Conservation (phyloP, 1,139 yeast species). For the Candida sp. region DNA sequence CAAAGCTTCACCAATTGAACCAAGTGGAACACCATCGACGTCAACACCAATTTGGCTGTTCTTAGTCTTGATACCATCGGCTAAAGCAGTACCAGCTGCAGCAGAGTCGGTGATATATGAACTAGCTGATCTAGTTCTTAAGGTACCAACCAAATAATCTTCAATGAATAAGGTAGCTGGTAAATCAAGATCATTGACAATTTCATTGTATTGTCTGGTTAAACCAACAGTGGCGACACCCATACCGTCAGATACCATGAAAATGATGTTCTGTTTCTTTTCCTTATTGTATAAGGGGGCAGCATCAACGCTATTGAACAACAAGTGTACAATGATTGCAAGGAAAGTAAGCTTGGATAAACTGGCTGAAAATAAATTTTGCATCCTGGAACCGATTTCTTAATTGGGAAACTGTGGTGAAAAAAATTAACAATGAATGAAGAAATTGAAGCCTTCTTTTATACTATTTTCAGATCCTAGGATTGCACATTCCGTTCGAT, state of each 20-base stretch:
- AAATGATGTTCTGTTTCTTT: constrained; percentile 58
- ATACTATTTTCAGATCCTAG: background rate
- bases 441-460: no score
- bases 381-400: constrained; percentile 1
- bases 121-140: constrained; percentile 71
- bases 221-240: constrained; percentile 81
- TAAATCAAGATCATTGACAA: constrained; percentile 44
- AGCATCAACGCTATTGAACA: constrained; percentile 3
- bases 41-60: constrained; percentile 87
- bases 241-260: constrained; percentile 90
- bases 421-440: background rate
- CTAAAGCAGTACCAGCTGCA: constrained; percentile 91
- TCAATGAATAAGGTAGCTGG: constrained; percentile 61
- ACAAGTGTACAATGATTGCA: background rate
- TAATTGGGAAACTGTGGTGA: background rate
- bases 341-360: background rate
- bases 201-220: constrained; percentile 69
- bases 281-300: constrained; percentile 9
- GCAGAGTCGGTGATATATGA: constrained; percentile 86
- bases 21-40: constrained; percentile 63
- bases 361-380: constrained; percentile 1
- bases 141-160: constrained; percentile 66
- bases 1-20: constrained; percentile 80
- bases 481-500: background rate
- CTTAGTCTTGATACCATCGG: constrained; percentile 74